Evolutionary conservation across 148 eudicot species (phyloP).

Genomic region (Vaccinium myrtillus): DNA sequence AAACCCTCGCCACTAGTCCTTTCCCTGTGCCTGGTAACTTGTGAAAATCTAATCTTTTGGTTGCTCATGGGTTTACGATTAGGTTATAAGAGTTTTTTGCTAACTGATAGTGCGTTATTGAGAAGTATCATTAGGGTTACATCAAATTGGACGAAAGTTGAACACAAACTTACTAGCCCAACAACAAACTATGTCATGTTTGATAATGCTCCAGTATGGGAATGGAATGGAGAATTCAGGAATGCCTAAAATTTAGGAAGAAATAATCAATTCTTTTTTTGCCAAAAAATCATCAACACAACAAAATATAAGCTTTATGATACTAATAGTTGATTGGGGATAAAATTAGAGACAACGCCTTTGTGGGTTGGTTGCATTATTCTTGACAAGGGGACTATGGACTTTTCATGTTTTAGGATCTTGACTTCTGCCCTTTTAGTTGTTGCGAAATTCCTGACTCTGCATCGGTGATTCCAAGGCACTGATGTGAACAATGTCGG

Average conservation of each 20-base stretch:
- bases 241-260: background rate
- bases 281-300: background rate
- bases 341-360: background rate
- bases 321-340: background rate
- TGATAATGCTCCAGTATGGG: background rate
- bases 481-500: background rate
- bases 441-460: background rate
- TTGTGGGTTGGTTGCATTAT: background rate
- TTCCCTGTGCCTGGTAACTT: constrained; percentile 75
- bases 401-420: background rate
- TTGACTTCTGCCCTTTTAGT: background rate
- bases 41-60: background rate
- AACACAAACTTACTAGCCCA: background rate
- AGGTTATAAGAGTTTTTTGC: background rate
- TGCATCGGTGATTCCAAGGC: background rate
- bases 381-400: background rate
- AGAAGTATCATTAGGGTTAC: background rate
- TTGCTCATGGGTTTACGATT: constrained; percentile 1
- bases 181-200: background rate
- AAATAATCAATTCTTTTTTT: background rate
- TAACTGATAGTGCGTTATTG: background rate
- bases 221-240: background rate
- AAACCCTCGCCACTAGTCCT: constrained; percentile 60
- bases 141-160: background rate
- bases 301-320: background rate